A percentile compares a stretch with the other conserved stretches of the same genome.
Evolutionary conservation across 176 grass and related monocot species (phyloP).

Genomic region (Saccharum spontaneum): DNA sequence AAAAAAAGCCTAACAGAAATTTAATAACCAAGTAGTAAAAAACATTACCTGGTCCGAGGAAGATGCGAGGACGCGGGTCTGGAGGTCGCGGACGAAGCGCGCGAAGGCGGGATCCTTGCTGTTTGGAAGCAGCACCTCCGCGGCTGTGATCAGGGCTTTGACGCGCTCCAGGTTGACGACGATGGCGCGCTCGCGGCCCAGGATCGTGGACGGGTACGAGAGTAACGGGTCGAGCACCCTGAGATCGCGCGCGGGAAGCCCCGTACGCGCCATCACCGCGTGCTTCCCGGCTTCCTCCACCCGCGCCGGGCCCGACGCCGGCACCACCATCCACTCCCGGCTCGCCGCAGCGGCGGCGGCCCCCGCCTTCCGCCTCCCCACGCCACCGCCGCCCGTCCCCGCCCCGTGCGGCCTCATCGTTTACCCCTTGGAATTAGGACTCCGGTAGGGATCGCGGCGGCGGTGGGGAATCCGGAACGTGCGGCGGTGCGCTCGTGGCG

Average conservation of each 20-base stretch:
- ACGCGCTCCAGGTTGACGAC: slow-evolving; percentile 93
- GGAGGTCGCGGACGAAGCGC: slow-evolving; percentile 76
- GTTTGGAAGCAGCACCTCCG: slow-evolving; percentile 84
- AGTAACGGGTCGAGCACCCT: slow-evolving; percentile 71
- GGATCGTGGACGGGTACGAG: slow-evolving; percentile 94
- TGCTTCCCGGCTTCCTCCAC: slow-evolving; percentile 85
- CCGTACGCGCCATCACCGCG: slow-evolving; percentile 85
- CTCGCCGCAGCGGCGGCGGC: slow-evolving; percentile 49
- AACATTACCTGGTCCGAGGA: slow-evolving; percentile 37
- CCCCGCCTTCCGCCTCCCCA: slow-evolving; percentile 59
- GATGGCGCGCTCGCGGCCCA: slow-evolving; percentile 82
- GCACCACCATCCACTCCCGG: slow-evolving; percentile 83
- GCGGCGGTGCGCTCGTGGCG: slow-evolving; percentile 14
- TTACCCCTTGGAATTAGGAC: slow-evolving; percentile 18
- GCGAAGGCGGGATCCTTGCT: slow-evolving; percentile 76
- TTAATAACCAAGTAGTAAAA: not conserved
- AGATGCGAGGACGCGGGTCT: slow-evolving; percentile 52
- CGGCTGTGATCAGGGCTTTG: slow-evolving; percentile 85
- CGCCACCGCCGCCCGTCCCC: slow-evolving; percentile 23
- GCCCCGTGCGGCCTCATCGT: slow-evolving; percentile 35
- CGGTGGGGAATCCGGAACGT: slow-evolving; percentile 2
- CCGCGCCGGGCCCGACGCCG: slow-evolving; percentile 51
- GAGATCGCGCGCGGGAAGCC: slow-evolving; percentile 77
- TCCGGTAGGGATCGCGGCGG: slow-evolving; percentile 18
- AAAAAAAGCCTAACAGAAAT: not conserved